A percentile compares a stretch with the other conserved stretches of the same genome.
Evolutionary conservation across 2,329 filamentous ascomycete genomes (phyloP).

Genomic region (Aspergillus oerlinghausenensis): DNA sequence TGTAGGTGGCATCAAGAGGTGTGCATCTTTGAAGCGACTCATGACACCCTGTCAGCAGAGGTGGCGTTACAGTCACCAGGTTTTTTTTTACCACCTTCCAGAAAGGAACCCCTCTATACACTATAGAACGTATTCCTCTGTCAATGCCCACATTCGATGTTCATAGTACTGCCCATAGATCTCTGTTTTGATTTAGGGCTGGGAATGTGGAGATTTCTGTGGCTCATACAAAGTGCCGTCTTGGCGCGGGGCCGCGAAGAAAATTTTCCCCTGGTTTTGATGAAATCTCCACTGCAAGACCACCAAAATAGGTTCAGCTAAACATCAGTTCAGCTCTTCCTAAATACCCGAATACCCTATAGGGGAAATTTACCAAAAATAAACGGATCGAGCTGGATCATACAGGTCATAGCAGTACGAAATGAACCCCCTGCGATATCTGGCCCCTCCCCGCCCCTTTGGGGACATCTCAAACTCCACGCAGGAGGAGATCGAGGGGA

Average conservation of each 20-base stretch:
- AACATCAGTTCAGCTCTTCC: neutral
- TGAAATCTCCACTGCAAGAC: neutral
- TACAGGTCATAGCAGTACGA: constrained; percentile 1
- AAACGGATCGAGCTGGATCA: neutral
- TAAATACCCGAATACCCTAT: neutral
- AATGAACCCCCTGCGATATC: constrained; percentile 12
- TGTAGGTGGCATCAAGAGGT: too few relatives aligned
- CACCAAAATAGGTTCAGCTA: too few relatives aligned
- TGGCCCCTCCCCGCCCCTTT: constrained; percentile 8
- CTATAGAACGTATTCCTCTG: too few relatives aligned
- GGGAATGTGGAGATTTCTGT: neutral
- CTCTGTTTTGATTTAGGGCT: neutral
- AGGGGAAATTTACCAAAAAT: neutral
- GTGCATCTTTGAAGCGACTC: too few relatives aligned
- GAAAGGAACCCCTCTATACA: too few relatives aligned
- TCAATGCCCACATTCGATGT: too few relatives aligned
- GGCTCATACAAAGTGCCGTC: too few relatives aligned
- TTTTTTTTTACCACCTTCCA: too few relatives aligned
- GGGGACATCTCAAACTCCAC: constrained; percentile 4
- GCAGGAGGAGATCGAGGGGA: constrained; percentile 5
- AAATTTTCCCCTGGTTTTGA: neutral
- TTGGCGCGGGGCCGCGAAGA: neutral
- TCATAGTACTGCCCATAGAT: neutral
- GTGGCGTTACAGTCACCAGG: too few relatives aligned
- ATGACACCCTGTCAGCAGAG: too few relatives aligned